These are phyloP conservation scores for Tolypocladium tundrense DNA, from an alignment of 2,329 filamentous ascomycete genomes.

Conservation along the genomic window DNA sequence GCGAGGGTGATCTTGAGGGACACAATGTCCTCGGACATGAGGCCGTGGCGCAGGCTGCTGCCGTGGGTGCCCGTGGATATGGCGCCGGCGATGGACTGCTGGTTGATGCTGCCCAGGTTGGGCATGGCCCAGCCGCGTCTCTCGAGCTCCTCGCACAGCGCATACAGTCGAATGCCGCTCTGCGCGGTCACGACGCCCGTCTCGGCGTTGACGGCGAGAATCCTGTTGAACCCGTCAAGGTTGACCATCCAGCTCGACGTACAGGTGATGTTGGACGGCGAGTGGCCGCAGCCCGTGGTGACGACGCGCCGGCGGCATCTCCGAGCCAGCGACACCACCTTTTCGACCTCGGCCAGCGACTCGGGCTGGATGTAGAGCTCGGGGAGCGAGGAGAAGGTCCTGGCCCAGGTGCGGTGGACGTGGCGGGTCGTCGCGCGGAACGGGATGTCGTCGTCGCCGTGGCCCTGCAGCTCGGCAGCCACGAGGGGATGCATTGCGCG, in stretches of 20 bases:
- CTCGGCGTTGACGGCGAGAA: slow-evolving; percentile 59
- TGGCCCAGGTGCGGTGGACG: slow-evolving; percentile 86
- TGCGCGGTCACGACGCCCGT: slow-evolving; percentile 65
- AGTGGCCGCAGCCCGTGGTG: slow-evolving; percentile 84
- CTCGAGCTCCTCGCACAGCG: slow-evolving; percentile 65
- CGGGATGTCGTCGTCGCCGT: slow-evolving; percentile 37
- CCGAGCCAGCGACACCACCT: slow-evolving; percentile 70
- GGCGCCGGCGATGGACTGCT: slow-evolving; percentile 85
- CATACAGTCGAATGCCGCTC: slow-evolving; percentile 75
- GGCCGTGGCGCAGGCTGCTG: slow-evolving; percentile 71
- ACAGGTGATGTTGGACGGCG: slow-evolving; percentile 83
- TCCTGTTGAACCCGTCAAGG: slow-evolving; percentile 68
- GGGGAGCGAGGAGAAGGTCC: slow-evolving; percentile 79
- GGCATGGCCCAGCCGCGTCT: slow-evolving; percentile 72
- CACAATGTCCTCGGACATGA: slow-evolving; percentile 70
- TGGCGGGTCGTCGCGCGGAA: slow-evolving; percentile 68
- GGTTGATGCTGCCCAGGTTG: slow-evolving; percentile 89
- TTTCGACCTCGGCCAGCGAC: slow-evolving; percentile 70
- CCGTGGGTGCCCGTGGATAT: slow-evolving; percentile 93
- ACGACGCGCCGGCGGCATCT: slow-evolving; percentile 72
- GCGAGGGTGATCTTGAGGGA: slow-evolving; percentile 72
- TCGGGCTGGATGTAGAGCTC: slow-evolving; percentile 86
- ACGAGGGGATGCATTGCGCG: slow-evolving; percentile 24
- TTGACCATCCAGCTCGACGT: slow-evolving; percentile 93
- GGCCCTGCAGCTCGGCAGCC: slow-evolving; percentile 20